A percentile compares a stretch with the other conserved stretches of the same genome.
phyloP scores from a whole-genome alignment of 306 rosid species.

The Inga laurina region DNA sequence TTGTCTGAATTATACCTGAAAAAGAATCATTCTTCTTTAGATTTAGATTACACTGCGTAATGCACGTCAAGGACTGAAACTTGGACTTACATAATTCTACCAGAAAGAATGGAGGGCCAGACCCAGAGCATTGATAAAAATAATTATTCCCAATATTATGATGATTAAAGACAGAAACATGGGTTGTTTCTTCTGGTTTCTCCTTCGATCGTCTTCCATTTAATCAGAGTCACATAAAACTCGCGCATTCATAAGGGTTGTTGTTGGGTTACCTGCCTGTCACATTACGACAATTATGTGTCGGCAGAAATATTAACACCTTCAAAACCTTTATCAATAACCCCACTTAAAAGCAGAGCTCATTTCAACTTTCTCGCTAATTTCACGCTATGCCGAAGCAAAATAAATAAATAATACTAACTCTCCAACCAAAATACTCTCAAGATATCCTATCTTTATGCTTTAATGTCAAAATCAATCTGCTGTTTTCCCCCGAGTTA shows the following conservation, averaged over 20 bases:
- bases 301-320: slow-evolving; percentile 21
- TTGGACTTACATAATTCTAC: background rate
- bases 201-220: slow-evolving; percentile 18
- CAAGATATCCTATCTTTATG: background rate
- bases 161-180: background rate
- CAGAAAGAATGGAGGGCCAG: background rate
- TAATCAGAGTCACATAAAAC: background rate
- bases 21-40: background rate
- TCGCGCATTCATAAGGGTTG: background rate
- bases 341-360: background rate
- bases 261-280: background rate
- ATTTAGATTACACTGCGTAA: background rate
- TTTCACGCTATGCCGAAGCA: background rate
- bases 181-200: background rate
- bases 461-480: background rate
- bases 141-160: background rate
- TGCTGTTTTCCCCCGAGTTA: background rate
- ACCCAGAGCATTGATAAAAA: background rate
- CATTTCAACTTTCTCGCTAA: background rate
- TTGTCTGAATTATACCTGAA: background rate
- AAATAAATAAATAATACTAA: background rate
- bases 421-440: background rate
- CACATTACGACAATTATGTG: slow-evolving; percentile 25
- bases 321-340: background rate
- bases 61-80: background rate